These are phyloP conservation scores for Candolleomyces eurysporus DNA, from an alignment of 768 basidiomycete genomes.

Conservation along the genomic window DNA sequence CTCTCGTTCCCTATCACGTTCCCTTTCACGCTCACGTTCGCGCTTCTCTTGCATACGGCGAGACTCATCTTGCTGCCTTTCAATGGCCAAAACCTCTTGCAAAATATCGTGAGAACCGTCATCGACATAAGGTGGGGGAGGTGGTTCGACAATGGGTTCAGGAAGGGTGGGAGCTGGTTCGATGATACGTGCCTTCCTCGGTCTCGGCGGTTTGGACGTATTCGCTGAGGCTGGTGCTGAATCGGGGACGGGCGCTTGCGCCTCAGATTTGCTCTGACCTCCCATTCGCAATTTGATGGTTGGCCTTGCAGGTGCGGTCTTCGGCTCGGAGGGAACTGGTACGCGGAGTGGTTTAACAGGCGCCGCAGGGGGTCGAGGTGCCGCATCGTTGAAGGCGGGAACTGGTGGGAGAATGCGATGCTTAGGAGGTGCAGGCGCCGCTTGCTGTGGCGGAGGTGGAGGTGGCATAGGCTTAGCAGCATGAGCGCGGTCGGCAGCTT, in stretches of 20 bases:
- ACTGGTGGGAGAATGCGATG: conserved; percentile 38
- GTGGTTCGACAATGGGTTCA: conserved; percentile 49
- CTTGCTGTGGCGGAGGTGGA: neutral
- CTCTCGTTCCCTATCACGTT: conserved; percentile 39
- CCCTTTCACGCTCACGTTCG: conserved; percentile 41
- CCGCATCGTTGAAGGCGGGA: conserved; percentile 34
- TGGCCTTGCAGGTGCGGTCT: conserved; percentile 36
- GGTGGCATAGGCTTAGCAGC: conserved; percentile 11
- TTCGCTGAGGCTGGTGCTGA: conserved; percentile 29
- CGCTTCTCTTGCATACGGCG: conserved; percentile 3
- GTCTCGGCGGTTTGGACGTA: conserved; percentile 33
- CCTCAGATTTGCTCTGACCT: conserved; percentile 32
- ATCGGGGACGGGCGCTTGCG: conserved; percentile 28
- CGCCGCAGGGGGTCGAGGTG: conserved; percentile 5
- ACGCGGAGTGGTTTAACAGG: conserved; percentile 3
- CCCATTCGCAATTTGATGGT: conserved; percentile 70
- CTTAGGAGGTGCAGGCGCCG: conserved; percentile 14
- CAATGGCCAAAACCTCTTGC: conserved; percentile 80
- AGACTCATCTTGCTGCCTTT: conserved; percentile 57
- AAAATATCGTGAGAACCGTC: conserved; percentile 81
- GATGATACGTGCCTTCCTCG: conserved; percentile 41
- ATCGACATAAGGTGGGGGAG: conserved; percentile 68
- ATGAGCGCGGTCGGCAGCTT: conserved; percentile 56
- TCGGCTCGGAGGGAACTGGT: neutral
- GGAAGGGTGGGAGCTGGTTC: conserved; percentile 26